phyloP scores from a whole-genome alignment of 306 rosid genomes.

The Spatholobus suberectus region DNA sequence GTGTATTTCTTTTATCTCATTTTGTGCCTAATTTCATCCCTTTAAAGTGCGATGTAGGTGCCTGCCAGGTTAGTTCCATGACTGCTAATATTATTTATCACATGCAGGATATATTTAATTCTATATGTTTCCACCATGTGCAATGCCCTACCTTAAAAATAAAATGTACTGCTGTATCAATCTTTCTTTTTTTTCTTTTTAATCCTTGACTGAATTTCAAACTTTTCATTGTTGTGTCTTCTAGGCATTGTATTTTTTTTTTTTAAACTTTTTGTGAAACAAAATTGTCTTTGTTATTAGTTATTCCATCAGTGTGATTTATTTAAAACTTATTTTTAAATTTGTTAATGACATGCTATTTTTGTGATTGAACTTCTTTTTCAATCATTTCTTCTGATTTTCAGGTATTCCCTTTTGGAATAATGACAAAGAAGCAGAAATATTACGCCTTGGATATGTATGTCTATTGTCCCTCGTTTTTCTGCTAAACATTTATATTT shows the following conservation, averaged over 20 bases:
- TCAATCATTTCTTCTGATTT: slow-evolving; percentile 40
- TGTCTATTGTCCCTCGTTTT: slow-evolving; percentile 27
- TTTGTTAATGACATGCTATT: not conserved
- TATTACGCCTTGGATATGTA: slow-evolving; percentile 85
- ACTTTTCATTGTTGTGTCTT: not conserved
- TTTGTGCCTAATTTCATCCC: not conserved
- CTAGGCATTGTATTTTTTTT: not conserved
- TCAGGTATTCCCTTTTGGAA: slow-evolving; percentile 74
- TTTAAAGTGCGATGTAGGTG: slow-evolving; percentile 21
- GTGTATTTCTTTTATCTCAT: not conserved
- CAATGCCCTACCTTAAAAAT: not conserved
- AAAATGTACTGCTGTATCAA: not conserved
- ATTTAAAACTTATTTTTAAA: not conserved
- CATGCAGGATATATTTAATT: not conserved
- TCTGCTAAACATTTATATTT: slow-evolving; percentile 12
- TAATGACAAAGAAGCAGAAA: slow-evolving; percentile 78
- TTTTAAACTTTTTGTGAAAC: not conserved
- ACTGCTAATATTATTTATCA: not conserved
- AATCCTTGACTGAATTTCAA: not conserved
- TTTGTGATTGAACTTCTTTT: not conserved
- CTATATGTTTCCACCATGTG: not conserved
- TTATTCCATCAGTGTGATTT: not conserved
- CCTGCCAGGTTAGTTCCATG: slow-evolving; percentile 1
- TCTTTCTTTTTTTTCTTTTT: not conserved
- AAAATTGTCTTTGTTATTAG: not conserved